phyloP scores from a whole-genome alignment of 495 filamentous ascomycete genomes.

The Lophiotrema nucula region DNA sequence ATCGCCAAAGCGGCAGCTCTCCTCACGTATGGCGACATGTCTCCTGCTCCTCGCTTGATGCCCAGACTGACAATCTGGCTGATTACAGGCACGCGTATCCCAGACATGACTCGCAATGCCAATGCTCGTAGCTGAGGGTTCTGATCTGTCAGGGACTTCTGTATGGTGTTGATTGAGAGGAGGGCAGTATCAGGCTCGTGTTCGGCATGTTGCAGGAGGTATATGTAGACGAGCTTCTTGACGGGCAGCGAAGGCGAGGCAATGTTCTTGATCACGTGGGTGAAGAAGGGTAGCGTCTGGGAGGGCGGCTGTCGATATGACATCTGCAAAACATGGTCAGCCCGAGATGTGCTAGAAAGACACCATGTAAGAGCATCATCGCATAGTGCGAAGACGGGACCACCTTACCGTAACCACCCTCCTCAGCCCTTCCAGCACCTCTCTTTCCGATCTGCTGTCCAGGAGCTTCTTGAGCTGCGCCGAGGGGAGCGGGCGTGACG shows the following conservation, averaged over 20 bases:
- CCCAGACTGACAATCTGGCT: constrained; percentile 96
- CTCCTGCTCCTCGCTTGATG: constrained; percentile 85
- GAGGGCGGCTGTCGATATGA: constrained; percentile 86
- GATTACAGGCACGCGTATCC: constrained; percentile 95
- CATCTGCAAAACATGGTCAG: constrained; percentile 59
- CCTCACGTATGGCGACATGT: constrained; percentile 92
- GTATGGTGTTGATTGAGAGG: constrained; percentile 96
- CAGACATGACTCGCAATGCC: constrained; percentile 91
- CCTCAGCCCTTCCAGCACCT: constrained; percentile 87
- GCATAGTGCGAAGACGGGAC: too few relatives aligned
- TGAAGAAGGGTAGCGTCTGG: constrained; percentile 72
- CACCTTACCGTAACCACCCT: constrained; percentile 85
- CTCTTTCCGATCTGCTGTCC: constrained; percentile 89
- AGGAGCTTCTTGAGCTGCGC: constrained; percentile 87
- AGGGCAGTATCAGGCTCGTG: constrained; percentile 91
- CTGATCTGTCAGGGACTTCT: constrained; percentile 89
- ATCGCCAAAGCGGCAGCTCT: constrained; percentile 94
- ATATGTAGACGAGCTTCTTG: constrained; percentile 97
- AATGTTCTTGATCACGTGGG: constrained; percentile 93
- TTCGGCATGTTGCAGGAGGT: constrained; percentile 92
- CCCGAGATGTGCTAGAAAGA: neutral
- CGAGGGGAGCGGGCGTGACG: constrained; percentile 48
- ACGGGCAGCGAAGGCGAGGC: constrained; percentile 87
- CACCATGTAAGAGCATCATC: neutral
- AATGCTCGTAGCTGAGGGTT: constrained; percentile 88